These are phyloP conservation scores for Priceomyces fermenticarens DNA, from an alignment of 805 yeast genomes.

Conservation along the genomic window DNA sequence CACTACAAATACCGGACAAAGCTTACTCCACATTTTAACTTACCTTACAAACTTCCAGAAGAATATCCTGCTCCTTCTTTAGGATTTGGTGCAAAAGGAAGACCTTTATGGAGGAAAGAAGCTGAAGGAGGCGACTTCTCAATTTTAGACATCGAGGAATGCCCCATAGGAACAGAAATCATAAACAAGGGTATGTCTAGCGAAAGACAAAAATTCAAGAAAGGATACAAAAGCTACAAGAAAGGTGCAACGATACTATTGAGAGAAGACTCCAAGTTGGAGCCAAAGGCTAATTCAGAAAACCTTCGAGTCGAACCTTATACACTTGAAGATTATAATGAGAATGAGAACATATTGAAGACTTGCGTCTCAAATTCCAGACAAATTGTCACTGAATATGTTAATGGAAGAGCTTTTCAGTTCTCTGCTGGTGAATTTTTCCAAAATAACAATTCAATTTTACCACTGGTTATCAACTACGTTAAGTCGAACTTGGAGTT, in stretches of 20 bases:
- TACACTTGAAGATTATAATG: slow-evolving; percentile 30
- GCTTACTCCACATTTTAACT: slow-evolving; percentile 90
- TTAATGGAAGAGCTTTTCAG: slow-evolving; percentile 73
- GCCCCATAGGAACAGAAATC: slow-evolving; percentile 81
- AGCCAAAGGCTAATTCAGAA: slow-evolving; percentile 14
- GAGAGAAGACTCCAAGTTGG: slow-evolving; percentile 66
- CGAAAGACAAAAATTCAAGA: slow-evolving; percentile 59
- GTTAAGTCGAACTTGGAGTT: slow-evolving; percentile 66
- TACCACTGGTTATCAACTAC: slow-evolving; percentile 78
- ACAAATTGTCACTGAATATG: slow-evolving; percentile 74
- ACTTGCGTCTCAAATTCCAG: slow-evolving; percentile 78
- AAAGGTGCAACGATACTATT: slow-evolving; percentile 85
- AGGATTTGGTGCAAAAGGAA: slow-evolving; percentile 88
- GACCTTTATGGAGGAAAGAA: slow-evolving; percentile 61
- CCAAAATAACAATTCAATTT: slow-evolving; percentile 90
- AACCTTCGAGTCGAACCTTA: slow-evolving; percentile 15
- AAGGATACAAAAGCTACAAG: slow-evolving; percentile 47
- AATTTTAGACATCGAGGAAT: slow-evolving; percentile 89
- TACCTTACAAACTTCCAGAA: slow-evolving; percentile 53
- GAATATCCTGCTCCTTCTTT: slow-evolving; percentile 57
- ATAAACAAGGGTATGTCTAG: slow-evolving; percentile 70
- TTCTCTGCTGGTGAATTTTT: slow-evolving; percentile 95
- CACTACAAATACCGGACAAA: slow-evolving; percentile 82
- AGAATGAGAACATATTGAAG: slow-evolving; percentile 40
- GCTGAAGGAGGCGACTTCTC: slow-evolving; percentile 56